phyloP scores from a whole-genome alignment of 2,329 filamentous ascomycete genomes.

The Blumeriella jaapii region DNA sequence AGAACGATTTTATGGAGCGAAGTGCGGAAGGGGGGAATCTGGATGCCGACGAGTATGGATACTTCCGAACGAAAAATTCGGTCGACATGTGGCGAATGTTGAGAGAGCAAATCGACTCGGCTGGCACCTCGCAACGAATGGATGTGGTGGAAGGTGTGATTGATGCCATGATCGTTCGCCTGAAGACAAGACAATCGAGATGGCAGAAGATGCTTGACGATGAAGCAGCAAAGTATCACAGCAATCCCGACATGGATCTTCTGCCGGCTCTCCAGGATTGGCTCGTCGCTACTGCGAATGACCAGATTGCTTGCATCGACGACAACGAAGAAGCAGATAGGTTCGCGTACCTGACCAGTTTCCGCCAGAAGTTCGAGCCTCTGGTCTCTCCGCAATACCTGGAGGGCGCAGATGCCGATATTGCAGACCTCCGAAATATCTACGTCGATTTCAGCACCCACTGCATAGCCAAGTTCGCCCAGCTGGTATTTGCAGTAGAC shows the following conservation, averaged over 20 bases:
- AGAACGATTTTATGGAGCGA: slow-evolving; percentile 67
- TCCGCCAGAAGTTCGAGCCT: slow-evolving; percentile 71
- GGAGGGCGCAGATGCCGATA: slow-evolving; percentile 60
- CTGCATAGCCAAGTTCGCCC: slow-evolving; percentile 79
- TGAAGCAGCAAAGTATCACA: slow-evolving; percentile 65
- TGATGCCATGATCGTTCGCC: slow-evolving; percentile 85
- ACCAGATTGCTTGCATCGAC: slow-evolving; percentile 97
- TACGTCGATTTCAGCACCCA: slow-evolving; percentile 93
- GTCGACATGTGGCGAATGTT: slow-evolving; percentile 98
- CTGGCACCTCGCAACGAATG: slow-evolving; percentile 69
- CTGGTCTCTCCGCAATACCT: slow-evolving; percentile 73
- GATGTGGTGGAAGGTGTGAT: slow-evolving; percentile 93
- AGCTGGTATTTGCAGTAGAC: slow-evolving; percentile 82
- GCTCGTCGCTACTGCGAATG: slow-evolving; percentile 93
- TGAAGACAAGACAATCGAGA: slow-evolving; percentile 69
- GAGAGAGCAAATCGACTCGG: slow-evolving; percentile 79
- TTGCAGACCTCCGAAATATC: slow-evolving; percentile 68
- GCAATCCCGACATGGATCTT: slow-evolving; percentile 45
- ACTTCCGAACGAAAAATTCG: slow-evolving; percentile 82
- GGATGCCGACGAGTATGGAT: slow-evolving; percentile 78
- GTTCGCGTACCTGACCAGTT: slow-evolving; percentile 73
- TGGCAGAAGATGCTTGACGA: slow-evolving; percentile 86
- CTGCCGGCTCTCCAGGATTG: slow-evolving; percentile 85
- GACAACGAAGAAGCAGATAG: slow-evolving; percentile 69
- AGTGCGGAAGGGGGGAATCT: slow-evolving; percentile 63